These are phyloP conservation scores for Hermanozyma aechmeae DNA, from an alignment of 805 yeast genomes.

Conservation along the genomic window DNA sequence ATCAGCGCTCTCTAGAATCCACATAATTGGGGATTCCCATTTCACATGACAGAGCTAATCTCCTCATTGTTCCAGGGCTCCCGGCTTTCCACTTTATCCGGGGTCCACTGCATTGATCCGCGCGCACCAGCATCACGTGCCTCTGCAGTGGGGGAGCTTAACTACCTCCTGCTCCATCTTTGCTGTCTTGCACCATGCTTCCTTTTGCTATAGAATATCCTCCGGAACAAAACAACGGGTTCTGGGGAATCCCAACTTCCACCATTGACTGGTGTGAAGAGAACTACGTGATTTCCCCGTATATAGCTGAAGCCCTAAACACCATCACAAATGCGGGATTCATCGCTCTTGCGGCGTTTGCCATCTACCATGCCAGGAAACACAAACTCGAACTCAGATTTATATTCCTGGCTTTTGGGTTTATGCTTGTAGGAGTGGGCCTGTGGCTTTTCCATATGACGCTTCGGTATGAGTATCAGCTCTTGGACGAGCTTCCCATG, in stretches of 20 bases:
- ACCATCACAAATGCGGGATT: conserved; percentile 67
- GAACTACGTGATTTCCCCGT: conserved; percentile 78
- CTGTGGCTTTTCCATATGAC: conserved; percentile 97
- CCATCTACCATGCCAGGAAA: conserved; percentile 49
- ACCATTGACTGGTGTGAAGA: conserved; percentile 99
- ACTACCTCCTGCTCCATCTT: too few species aligned
- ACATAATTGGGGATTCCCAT: too few species aligned
- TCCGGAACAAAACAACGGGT: conserved; percentile 44
- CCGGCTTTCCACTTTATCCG: too few species aligned
- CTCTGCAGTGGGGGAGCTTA: too few species aligned
- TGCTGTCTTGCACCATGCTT: conserved; percentile 24
- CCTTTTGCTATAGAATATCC: conserved; percentile 51
- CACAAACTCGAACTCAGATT: conserved; percentile 67
- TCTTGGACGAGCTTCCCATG: conserved; percentile 96
- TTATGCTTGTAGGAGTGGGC: conserved; percentile 85
- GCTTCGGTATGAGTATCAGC: conserved; percentile 75
- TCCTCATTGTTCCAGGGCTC: too few species aligned
- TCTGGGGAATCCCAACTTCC: conserved; percentile 79
- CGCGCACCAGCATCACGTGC: too few species aligned
- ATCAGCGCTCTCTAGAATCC: too few species aligned
- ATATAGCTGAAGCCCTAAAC: conserved; percentile 85
- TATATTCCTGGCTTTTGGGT: conserved; percentile 64
- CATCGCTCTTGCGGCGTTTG: conserved; percentile 46
- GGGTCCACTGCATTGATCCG: too few species aligned
- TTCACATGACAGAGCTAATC: too few species aligned